Evolutionary conservation across 345 rosid genomes (phyloP).

Genomic region (Anacardium occidentale): DNA sequence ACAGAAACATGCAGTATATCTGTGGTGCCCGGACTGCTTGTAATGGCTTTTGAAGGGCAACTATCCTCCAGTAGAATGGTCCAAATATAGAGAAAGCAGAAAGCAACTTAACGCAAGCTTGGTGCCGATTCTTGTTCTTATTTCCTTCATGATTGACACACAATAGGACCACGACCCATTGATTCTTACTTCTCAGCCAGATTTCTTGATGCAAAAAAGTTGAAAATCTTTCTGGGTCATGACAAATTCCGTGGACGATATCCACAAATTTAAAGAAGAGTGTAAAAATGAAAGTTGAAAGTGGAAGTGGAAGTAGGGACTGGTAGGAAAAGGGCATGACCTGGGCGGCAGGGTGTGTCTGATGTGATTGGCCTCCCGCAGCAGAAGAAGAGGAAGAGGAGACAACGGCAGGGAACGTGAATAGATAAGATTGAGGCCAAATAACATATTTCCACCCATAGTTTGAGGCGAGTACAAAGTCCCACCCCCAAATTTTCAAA

Average conservation of each 20-base stretch:
- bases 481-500: too few relatives aligned
- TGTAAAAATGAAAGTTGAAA: neutral
- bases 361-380: neutral
- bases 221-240: neutral
- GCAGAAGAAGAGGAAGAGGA: conserved; percentile 1
- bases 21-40: too few relatives aligned
- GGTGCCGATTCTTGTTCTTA: neutral
- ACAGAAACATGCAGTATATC: too few relatives aligned
- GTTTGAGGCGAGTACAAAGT: too few relatives aligned
- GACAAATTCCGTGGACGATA: too few relatives aligned
- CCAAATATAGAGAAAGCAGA: conserved; percentile 1
- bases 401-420: conserved; percentile 2
- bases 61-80: too few relatives aligned
- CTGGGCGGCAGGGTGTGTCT: neutral
- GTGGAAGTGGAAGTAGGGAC: neutral
- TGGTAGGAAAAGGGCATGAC: neutral
- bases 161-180: neutral
- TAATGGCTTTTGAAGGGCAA: too few relatives aligned
- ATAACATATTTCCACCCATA: too few relatives aligned
- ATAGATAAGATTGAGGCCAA: conserved; percentile 18
- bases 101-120: neutral
- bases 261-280: too few relatives aligned
- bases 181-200: too few relatives aligned
- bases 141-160: neutral
- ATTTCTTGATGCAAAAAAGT: neutral